phyloP scores from a whole-genome alignment of 345 rosid genomes.

The Lepidium didymum region DNA sequence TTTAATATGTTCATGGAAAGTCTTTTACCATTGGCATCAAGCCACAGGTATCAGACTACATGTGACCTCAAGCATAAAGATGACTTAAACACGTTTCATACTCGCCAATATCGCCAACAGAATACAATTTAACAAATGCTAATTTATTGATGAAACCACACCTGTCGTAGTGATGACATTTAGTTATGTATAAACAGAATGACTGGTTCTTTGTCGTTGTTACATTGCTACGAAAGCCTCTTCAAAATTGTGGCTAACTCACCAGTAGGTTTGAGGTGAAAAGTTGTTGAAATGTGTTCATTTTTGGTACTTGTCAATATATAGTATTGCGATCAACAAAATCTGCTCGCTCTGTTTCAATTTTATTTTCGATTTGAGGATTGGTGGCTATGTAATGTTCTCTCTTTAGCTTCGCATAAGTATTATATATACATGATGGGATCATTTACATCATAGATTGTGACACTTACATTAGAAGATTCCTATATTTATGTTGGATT shows the following conservation, averaged over 20 bases:
- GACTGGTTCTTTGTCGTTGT: conserved; percentile 6
- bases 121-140: background rate
- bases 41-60: background rate
- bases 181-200: too few species aligned
- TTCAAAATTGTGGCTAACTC: background rate
- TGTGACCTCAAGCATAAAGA: background rate
- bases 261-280: conserved; percentile 17
- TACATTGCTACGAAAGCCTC: conserved; percentile 9
- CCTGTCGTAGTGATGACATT: too few species aligned
- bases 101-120: background rate
- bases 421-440: background rate
- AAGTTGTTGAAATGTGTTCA: conserved; percentile 8
- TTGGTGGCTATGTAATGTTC: background rate
- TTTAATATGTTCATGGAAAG: background rate
- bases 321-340: too few species aligned
- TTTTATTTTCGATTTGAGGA: background rate
- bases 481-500: background rate
- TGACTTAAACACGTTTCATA: conserved; percentile 3
- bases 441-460: background rate
- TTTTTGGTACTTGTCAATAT: background rate
- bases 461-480: background rate
- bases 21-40: conserved; percentile 7
- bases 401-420: background rate
- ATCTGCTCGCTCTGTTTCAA: background rate
- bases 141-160: background rate